A percentile compares a stretch with the other conserved stretches of the same genome.
phyloP scores from a whole-genome alignment of 495 filamentous ascomycete species.

The Daldinia caldariorum region DNA sequence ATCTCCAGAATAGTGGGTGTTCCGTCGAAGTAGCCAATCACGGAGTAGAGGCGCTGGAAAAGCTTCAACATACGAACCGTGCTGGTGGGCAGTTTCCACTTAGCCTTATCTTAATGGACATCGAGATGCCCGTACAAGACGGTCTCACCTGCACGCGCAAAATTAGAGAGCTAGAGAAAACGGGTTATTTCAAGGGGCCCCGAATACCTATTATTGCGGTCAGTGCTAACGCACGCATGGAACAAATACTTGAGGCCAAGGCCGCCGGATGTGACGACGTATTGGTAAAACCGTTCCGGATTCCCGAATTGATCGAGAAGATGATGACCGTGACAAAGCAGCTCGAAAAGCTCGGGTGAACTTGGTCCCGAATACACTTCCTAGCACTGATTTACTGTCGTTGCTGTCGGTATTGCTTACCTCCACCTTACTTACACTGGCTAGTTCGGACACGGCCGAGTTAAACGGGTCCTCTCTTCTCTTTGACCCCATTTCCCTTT shows the following conservation, averaged over 20 bases:
- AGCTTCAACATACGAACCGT: constrained; percentile 53
- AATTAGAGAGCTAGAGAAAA: constrained; percentile 71
- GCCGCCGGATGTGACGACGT: constrained; percentile 60
- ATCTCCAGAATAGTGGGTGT: constrained; percentile 74
- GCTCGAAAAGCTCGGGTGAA: constrained; percentile 19
- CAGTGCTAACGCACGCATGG: constrained; percentile 79
- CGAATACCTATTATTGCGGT: constrained; percentile 81
- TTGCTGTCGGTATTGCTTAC: not conserved
- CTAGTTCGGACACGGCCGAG: no score
- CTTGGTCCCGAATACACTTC: constrained; percentile 2
- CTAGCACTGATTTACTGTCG: not conserved
- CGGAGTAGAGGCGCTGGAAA: constrained; percentile 75
- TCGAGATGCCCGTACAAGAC: constrained; percentile 90
- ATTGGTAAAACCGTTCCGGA: constrained; percentile 58
- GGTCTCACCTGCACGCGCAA: constrained; percentile 74
- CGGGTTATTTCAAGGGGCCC: constrained; percentile 58
- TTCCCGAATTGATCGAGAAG: constrained; percentile 57
- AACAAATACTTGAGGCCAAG: constrained; percentile 68
- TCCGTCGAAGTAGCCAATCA: constrained; percentile 78
- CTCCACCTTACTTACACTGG: not conserved
- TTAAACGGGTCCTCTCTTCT: not conserved
- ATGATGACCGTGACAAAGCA: constrained; percentile 47
- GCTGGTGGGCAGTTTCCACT: constrained; percentile 54
- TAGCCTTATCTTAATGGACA: constrained; percentile 78
- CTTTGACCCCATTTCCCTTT: not conserved